Evolutionary conservation across 495 filamentous ascomycete species (phyloP).

Genomic region (Penicillium waksmanii): DNA sequence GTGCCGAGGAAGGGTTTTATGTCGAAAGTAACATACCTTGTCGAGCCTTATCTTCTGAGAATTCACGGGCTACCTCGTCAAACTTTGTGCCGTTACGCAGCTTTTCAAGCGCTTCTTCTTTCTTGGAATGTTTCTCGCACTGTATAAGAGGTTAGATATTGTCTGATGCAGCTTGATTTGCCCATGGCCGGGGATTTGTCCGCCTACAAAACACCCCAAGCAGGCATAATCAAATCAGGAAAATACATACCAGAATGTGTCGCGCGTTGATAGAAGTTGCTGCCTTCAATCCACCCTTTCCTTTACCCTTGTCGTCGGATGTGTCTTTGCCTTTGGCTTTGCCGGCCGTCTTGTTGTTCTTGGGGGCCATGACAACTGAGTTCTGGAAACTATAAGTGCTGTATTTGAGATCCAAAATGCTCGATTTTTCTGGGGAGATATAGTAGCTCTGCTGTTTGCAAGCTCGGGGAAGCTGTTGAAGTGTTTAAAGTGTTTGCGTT

Average conservation of each 20-base stretch:
- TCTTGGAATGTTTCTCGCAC: conserved; percentile 88
- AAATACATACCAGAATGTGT: conserved; percentile 76
- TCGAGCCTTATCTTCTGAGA: conserved; percentile 87
- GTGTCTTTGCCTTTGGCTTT: conserved; percentile 41
- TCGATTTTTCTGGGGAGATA: too few species aligned
- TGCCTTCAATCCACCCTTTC: conserved; percentile 63
- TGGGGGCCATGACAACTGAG: conserved; percentile 50
- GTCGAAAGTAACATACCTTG: conserved; percentile 57
- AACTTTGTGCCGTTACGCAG: conserved; percentile 79
- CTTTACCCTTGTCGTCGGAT: conserved; percentile 42
- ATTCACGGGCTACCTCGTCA: conserved; percentile 84
- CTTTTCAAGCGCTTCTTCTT: conserved; percentile 84
- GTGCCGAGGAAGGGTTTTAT: background rate
- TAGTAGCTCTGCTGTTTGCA: background rate
- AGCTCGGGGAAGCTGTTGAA: background rate
- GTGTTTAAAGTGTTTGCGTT: conserved; percentile 13
- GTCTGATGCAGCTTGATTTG: background rate
- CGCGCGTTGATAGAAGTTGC: conserved; percentile 82
- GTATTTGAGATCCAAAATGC: background rate
- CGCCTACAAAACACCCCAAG: background rate
- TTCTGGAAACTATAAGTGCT: background rate
- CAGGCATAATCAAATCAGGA: background rate
- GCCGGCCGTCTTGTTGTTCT: conserved; percentile 46
- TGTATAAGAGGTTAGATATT: conserved; percentile 29
- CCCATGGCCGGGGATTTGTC: background rate